phyloP scores from a whole-genome alignment of 2,329 filamentous ascomycete genomes.

The Nemania serpens region DNA sequence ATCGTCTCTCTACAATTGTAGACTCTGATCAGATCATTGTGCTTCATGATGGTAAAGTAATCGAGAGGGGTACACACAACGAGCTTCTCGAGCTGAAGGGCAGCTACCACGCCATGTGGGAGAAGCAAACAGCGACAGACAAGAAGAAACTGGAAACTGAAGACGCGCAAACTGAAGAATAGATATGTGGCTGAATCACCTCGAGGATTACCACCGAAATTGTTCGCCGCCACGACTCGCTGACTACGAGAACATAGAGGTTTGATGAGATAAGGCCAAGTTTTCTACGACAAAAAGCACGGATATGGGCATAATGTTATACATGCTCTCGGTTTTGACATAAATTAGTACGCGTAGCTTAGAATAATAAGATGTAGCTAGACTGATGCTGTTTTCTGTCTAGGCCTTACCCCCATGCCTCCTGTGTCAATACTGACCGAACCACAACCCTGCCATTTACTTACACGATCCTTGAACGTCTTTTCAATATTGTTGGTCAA shows the following conservation, averaged over 20 bases:
- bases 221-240: background rate
- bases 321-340: background rate
- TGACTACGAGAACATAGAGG: background rate
- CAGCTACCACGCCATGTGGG: constrained; percentile 58
- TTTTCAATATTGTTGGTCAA: constrained; percentile 47
- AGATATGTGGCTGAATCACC: constrained; percentile 12
- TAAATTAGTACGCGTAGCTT: too few species aligned
- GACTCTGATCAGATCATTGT: constrained; percentile 60
- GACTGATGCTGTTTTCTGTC: background rate
- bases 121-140: constrained; percentile 51
- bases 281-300: constrained; percentile 32
- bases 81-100: constrained; percentile 52
- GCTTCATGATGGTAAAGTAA: constrained; percentile 55
- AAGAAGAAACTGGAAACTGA: constrained; percentile 42
- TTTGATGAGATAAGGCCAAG: background rate
- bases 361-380: too few species aligned
- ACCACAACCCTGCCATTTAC: constrained; percentile 45
- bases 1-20: constrained; percentile 62
- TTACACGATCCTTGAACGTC: constrained; percentile 45
- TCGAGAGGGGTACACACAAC: constrained; percentile 55
- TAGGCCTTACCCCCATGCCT: constrained; percentile 42
- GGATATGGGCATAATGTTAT: constrained; percentile 39
- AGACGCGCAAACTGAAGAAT: constrained; percentile 17
- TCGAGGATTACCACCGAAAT: background rate
- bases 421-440: constrained; percentile 45